Evolutionary conservation across 495 filamentous ascomycete genomes (phyloP).

Genomic region (Xylaria castorea): DNA sequence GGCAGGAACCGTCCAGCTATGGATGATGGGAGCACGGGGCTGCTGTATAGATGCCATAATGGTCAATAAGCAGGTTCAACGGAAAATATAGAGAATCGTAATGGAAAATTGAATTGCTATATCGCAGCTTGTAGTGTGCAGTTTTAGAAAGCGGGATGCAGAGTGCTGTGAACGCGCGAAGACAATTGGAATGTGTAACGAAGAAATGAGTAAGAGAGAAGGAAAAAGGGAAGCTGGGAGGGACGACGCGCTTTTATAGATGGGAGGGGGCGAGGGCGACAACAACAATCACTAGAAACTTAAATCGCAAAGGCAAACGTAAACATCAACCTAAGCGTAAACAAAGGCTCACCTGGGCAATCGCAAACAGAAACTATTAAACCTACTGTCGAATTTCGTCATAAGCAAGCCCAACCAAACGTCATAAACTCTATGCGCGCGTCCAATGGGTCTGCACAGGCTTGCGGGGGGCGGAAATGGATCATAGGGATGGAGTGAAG

Average conservation of each 20-base stretch:
- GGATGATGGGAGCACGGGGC: neutral
- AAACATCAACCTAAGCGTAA: neutral
- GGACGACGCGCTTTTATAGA: conserved; percentile 1
- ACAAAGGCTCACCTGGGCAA: neutral
- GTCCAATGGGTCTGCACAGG: neutral
- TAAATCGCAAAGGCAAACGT: neutral
- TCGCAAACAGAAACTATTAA: neutral
- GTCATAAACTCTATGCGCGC: neutral
- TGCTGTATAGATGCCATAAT: conserved; percentile 18
- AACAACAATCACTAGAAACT: neutral
- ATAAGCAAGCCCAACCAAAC: conserved; percentile 7
- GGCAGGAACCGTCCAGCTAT: conserved; percentile 18
- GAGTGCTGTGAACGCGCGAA: conserved; percentile 7
- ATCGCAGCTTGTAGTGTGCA: neutral
- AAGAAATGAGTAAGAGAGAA: neutral
- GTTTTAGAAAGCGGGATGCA: neutral
- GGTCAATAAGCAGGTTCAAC: conserved; percentile 26
- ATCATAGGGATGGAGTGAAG: conserved; percentile 5
- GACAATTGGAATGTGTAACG: conserved; percentile 1
- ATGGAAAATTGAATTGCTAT: neutral
- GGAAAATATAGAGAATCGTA: neutral
- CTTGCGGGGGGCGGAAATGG: neutral
- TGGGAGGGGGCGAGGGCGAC: neutral
- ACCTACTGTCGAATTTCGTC: conserved; percentile 11
- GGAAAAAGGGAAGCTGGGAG: neutral